phyloP scores from a whole-genome alignment of 1,284 basidiomycete genomes.

The Microbotryum intermedium region DNA sequence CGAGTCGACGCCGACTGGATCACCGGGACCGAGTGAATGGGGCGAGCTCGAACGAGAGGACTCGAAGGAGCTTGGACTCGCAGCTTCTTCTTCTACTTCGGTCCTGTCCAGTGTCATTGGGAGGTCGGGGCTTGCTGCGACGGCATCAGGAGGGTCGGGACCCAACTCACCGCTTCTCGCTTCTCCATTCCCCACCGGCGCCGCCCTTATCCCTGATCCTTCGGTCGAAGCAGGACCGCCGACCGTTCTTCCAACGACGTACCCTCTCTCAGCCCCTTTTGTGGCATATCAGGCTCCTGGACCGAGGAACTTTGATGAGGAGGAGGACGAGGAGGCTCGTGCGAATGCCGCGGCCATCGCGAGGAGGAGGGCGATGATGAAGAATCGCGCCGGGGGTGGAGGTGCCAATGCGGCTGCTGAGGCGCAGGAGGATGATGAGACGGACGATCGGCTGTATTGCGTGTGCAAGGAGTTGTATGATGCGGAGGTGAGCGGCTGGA shows the following conservation, averaged over 20 bases:
- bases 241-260: neutral
- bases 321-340: slow-evolving; percentile 12
- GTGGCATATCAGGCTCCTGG: slow-evolving; percentile 10
- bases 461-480: slow-evolving; percentile 71
- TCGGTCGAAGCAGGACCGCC: too few relatives aligned
- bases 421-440: slow-evolving; percentile 51
- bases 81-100: too few relatives aligned
- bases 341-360: neutral
- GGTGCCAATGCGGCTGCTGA: slow-evolving; percentile 39
- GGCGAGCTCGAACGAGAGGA: too few relatives aligned
- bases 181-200: too few relatives aligned
- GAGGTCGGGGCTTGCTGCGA: too few relatives aligned
- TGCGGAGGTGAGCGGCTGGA: slow-evolving; percentile 40
- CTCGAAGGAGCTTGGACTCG: too few relatives aligned
- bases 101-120: too few relatives aligned
- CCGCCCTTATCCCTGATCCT: too few relatives aligned
- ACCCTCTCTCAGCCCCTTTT: slow-evolving; percentile 1
- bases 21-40: too few relatives aligned
- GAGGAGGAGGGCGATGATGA: slow-evolving; percentile 1
- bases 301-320: slow-evolving; percentile 7
- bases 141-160: too few relatives aligned
- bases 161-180: too few relatives aligned
- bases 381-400: slow-evolving; percentile 1
- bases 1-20: too few relatives aligned
- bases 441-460: slow-evolving; percentile 71